Percentiles rank a stretch among this genome's conserved stretches.
These are phyloP conservation scores for Termitomyces sp. DNA, from an alignment of 768 basidiomycete species.

Conservation along the genomic window DNA sequence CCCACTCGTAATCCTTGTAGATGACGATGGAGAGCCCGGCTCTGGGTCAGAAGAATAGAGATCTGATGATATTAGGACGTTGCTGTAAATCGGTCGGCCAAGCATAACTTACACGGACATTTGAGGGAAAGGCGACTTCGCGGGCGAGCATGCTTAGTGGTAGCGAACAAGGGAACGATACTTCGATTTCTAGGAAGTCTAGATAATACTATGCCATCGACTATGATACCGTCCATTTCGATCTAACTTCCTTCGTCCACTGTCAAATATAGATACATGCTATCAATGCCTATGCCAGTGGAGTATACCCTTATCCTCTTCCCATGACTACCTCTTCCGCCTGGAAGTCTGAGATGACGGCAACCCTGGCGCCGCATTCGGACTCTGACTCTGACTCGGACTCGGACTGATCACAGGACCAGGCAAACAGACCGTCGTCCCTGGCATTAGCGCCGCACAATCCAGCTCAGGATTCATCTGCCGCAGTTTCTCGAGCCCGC, in stretches of 20 bases:
- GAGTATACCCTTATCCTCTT: not conserved
- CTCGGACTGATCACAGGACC: not conserved
- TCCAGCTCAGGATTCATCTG: conserved; percentile 46
- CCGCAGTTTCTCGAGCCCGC: conserved; percentile 44
- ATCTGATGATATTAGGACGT: not conserved
- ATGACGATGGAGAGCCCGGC: conserved; percentile 22
- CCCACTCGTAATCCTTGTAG: not conserved
- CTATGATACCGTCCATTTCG: conserved; percentile 5
- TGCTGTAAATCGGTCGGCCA: not conserved
- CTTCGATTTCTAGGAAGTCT: not conserved
- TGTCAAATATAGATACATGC: conserved; percentile 1
- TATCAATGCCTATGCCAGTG: not conserved
- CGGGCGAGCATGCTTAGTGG: not conserved
- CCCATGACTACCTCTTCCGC: not conserved
- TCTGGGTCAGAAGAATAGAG: conserved; percentile 29
- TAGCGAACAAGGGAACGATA: no score
- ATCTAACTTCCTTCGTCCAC: not conserved
- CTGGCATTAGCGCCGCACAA: conserved; percentile 56
- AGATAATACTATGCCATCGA: not conserved
- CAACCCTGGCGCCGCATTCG: not conserved
- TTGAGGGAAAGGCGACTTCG: not conserved
- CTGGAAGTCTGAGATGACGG: not conserved
- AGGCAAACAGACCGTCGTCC: conserved; percentile 56
- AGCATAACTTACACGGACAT: not conserved
- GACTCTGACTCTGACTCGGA: no score